phyloP scores from a whole-genome alignment of 176 grass and related monocot genomes.

The Pharus latifolius region DNA sequence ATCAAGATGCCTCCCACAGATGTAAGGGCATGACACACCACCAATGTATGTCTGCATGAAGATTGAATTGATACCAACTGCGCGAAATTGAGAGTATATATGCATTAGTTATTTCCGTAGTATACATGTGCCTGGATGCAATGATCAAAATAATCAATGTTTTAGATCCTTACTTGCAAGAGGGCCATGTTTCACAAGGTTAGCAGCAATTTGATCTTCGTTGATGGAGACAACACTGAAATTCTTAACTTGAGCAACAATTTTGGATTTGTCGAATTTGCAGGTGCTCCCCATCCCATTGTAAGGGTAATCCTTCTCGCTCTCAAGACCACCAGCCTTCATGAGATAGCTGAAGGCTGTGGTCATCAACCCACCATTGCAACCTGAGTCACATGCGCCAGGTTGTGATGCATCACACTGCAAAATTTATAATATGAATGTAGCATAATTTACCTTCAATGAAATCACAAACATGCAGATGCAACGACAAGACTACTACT shows the following conservation, averaged over 20 bases:
- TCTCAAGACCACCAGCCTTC: slow-evolving; percentile 62
- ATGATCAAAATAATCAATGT: neutral
- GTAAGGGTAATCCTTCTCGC: slow-evolving; percentile 68
- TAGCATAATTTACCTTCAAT: neutral
- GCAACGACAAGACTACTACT: neutral
- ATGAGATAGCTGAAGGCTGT: slow-evolving; percentile 64
- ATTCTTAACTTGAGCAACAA: slow-evolving; percentile 60
- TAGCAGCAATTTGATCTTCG: slow-evolving; percentile 74
- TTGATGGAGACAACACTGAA: slow-evolving; percentile 56
- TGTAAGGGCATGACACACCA: slow-evolving; percentile 73
- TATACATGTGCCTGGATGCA: neutral
- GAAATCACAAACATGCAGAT: neutral
- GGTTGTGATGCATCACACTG: slow-evolving; percentile 66
- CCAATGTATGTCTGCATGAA: slow-evolving; percentile 95
- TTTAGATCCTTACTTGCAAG: slow-evolving; percentile 57
- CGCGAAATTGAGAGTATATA: slow-evolving; percentile 15
- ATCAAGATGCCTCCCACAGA: slow-evolving; percentile 75
- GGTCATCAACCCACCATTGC: slow-evolving; percentile 87
- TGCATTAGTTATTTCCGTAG: neutral
- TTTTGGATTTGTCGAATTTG: slow-evolving; percentile 79
- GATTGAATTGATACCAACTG: slow-evolving; percentile 73
- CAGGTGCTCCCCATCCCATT: slow-evolving; percentile 30
- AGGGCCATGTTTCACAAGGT: slow-evolving; percentile 69
- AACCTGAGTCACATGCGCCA: slow-evolving; percentile 54
- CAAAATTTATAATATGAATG: slow-evolving; percentile 7